These are phyloP conservation scores for Cicer arietinum DNA, from an alignment of 306 rosid genomes.

Conservation along the genomic window DNA sequence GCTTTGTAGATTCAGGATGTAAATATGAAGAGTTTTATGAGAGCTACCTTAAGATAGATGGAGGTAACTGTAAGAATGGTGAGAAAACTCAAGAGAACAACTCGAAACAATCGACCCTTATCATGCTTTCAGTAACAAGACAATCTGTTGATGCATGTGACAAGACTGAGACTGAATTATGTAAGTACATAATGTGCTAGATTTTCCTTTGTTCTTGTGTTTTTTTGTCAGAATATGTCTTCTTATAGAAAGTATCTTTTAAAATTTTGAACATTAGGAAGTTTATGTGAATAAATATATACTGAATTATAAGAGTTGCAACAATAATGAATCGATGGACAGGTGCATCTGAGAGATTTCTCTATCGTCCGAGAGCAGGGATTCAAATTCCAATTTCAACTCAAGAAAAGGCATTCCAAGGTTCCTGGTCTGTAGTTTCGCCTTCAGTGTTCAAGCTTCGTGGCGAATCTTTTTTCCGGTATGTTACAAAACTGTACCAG, in stretches of 20 bases:
- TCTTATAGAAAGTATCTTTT: conserved; percentile 1
- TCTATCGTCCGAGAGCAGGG: conserved; percentile 71
- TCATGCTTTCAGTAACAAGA: conserved; percentile 75
- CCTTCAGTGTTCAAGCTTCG: conserved; percentile 88
- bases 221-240: not conserved
- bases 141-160: conserved; percentile 67
- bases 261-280: conserved; percentile 11
- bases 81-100: conserved; percentile 66
- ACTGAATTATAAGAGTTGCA: not conserved
- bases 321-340: conserved; percentile 40
- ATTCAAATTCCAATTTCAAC: conserved; percentile 59
- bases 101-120: conserved; percentile 68
- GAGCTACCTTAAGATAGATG: conserved; percentile 75
- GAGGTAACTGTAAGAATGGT: conserved; percentile 46
- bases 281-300: not conserved
- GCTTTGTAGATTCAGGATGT: conserved; percentile 65
- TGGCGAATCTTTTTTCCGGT: conserved; percentile 78
- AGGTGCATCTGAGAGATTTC: conserved; percentile 74
- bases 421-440: conserved; percentile 73
- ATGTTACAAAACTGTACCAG: conserved; percentile 44
- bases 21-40: conserved; percentile 75
- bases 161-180: conserved; percentile 48
- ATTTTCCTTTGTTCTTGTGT: conserved; percentile 7
- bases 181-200: conserved; percentile 50
- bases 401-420: conserved; percentile 56